A percentile compares a stretch with the other conserved stretches of the same genome.
These are phyloP conservation scores for Malassezia equina DNA, from an alignment of 1,284 basidiomycete species.

Conservation along the genomic window DNA sequence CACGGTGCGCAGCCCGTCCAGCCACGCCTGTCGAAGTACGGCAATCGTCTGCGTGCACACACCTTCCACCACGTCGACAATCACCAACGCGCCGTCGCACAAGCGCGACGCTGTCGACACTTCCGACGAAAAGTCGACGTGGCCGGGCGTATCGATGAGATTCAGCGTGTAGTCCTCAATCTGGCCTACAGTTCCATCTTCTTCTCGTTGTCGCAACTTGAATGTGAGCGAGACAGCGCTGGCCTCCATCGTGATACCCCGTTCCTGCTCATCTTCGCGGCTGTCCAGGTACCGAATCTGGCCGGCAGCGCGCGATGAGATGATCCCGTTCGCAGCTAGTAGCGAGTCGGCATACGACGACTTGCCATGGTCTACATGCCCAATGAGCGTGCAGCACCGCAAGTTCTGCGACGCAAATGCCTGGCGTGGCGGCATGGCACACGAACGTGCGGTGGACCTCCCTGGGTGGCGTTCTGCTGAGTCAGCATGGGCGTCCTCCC, in stretches of 20 bases:
- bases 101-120: slow-evolving; percentile 86
- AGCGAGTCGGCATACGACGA: slow-evolving; percentile 78
- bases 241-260: slow-evolving; percentile 98
- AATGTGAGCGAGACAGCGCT: slow-evolving; percentile 59
- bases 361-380: slow-evolving; percentile 48
- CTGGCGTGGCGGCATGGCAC: slow-evolving; percentile 17
- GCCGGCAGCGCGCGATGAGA: slow-evolving; percentile 85
- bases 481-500: neutral
- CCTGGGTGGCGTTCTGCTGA: neutral
- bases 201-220: slow-evolving; percentile 33
- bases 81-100: slow-evolving; percentile 86
- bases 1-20: slow-evolving; percentile 76
- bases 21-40: slow-evolving; percentile 88
- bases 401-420: slow-evolving; percentile 39
- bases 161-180: slow-evolving; percentile 66
- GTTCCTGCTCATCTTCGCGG: slow-evolving; percentile 90
- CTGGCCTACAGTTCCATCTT: slow-evolving; percentile 24
- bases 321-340: slow-evolving; percentile 94
- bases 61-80: slow-evolving; percentile 97
- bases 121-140: slow-evolving; percentile 95
- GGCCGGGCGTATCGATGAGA: slow-evolving; percentile 96
- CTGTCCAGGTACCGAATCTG: slow-evolving; percentile 93
- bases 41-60: slow-evolving; percentile 96
- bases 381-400: slow-evolving; percentile 45
- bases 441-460: neutral